Percentiles rank a stretch among this genome's conserved stretches.
Evolutionary conservation across 192 early-diverging fungal genomes (phyloP).

Genomic region (Linnemannia zychae): DNA sequence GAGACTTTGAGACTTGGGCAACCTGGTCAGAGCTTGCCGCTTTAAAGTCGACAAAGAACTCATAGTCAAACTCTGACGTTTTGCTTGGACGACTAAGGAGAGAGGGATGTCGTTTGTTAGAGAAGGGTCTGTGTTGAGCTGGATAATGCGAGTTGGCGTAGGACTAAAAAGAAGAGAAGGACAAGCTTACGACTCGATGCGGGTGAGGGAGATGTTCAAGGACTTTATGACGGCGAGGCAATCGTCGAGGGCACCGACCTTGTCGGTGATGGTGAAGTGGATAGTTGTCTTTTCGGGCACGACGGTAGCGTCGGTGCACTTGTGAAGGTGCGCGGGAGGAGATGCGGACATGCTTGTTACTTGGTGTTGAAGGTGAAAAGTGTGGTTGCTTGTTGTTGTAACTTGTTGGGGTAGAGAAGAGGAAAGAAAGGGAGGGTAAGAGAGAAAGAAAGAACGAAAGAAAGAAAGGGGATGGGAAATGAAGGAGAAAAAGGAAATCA

Average conservation of each 20-base stretch:
- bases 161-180: not conserved
- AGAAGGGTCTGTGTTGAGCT: not conserved
- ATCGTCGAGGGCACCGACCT: slow-evolving; percentile 88
- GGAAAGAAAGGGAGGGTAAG: not conserved
- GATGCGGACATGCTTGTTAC: slow-evolving; percentile 11
- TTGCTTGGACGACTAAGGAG: slow-evolving; percentile 78
- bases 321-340: slow-evolving; percentile 29
- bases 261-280: slow-evolving; percentile 84
- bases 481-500: not conserved
- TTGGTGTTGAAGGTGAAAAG: not conserved
- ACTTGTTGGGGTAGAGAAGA: not conserved
- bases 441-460: not conserved
- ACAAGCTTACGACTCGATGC: slow-evolving; percentile 85
- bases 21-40: slow-evolving; percentile 72
- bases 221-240: slow-evolving; percentile 79
- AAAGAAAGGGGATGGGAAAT: not conserved
- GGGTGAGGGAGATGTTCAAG: slow-evolving; percentile 84
- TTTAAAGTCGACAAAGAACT: slow-evolving; percentile 96
- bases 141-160: not conserved
- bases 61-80: slow-evolving; percentile 83
- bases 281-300: slow-evolving; percentile 65
- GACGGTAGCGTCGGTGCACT: slow-evolving; percentile 37
- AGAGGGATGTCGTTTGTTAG: not conserved
- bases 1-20: slow-evolving; percentile 64
- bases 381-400: not conserved